Evolutionary conservation across 1,284 basidiomycete species (phyloP).

Genomic region (Porodaedalea pini): DNA sequence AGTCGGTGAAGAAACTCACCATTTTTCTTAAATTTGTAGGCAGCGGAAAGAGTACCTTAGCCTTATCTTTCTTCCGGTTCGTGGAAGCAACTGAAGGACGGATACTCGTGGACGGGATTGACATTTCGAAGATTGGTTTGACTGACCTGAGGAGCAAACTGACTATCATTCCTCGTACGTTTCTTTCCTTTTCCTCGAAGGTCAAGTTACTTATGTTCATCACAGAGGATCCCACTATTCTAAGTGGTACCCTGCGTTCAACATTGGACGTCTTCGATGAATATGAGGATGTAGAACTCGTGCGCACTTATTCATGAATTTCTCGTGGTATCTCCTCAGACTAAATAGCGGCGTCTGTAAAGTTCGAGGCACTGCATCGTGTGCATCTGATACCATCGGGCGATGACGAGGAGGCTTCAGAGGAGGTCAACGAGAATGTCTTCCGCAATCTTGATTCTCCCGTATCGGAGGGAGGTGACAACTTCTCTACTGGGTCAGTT

Average conservation of each 20-base stretch:
- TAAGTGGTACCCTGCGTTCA: slow-evolving; percentile 82
- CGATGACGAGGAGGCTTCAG: slow-evolving; percentile 41
- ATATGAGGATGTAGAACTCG: slow-evolving; percentile 83
- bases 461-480: slow-evolving; percentile 89
- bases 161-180: slow-evolving; percentile 89
- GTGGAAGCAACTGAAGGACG: slow-evolving; percentile 82
- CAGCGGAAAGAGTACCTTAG: slow-evolving; percentile 81
- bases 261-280: slow-evolving; percentile 91
- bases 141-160: slow-evolving; percentile 81
- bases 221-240: slow-evolving; percentile 84
- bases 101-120: slow-evolving; percentile 83
- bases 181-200: neutral
- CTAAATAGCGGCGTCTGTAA: neutral
- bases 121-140: slow-evolving; percentile 84
- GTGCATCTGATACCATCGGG: slow-evolving; percentile 75
- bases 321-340: slow-evolving; percentile 31
- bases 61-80: slow-evolving; percentile 93
- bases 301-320: slow-evolving; percentile 38
- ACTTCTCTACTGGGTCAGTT: slow-evolving; percentile 82
- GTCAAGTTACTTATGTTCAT: neutral
- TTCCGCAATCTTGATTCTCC: slow-evolving; percentile 83
- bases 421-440: slow-evolving; percentile 68
- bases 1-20: too few relatives aligned
- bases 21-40: too few relatives aligned
- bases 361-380: slow-evolving; percentile 85